These are phyloP conservation scores for Crithidia sp. DNA, from an alignment of 208 protist genomes.

Conservation along the genomic window DNA sequence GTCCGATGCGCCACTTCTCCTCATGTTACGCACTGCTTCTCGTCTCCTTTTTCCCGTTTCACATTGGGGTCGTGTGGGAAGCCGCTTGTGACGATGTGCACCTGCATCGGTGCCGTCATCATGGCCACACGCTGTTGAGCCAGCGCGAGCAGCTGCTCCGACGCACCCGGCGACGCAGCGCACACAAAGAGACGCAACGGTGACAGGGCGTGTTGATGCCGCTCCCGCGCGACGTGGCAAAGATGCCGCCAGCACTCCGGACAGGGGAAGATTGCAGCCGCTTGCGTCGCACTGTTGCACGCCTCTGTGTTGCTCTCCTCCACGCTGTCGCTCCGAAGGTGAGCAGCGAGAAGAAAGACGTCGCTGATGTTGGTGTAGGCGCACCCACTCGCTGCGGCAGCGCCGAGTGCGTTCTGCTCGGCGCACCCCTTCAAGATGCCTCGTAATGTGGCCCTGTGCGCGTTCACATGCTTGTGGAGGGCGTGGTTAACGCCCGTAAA, in stretches of 20 bases:
- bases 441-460: slow-evolving; percentile 38
- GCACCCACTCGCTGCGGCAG: slow-evolving; percentile 69
- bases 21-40: too few species aligned
- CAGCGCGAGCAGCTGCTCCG: slow-evolving; percentile 20
- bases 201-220: slow-evolving; percentile 28
- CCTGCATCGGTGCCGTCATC: slow-evolving; percentile 25
- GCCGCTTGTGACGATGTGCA: slow-evolving; percentile 22
- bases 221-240: slow-evolving; percentile 47
- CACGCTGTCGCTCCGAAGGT: background rate
- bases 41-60: too few species aligned
- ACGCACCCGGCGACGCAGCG: slow-evolving; percentile 6
- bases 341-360: slow-evolving; percentile 54
- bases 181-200: slow-evolving; percentile 60
- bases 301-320: background rate
- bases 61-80: too few species aligned
- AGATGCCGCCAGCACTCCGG: slow-evolving; percentile 81
- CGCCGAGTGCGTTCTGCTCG: slow-evolving; percentile 88
- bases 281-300: background rate
- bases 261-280: slow-evolving; percentile 63
- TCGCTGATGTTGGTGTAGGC: slow-evolving; percentile 52
- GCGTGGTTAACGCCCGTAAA: slow-evolving; percentile 83
- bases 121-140: slow-evolving; percentile 26
- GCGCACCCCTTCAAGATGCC: slow-evolving; percentile 88
- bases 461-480: slow-evolving; percentile 67
- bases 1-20: too few species aligned